Evolutionary conservation across 441 rosid genomes (phyloP), one percentile per base, ranked within the genome.

Genomic region (Populus hybrid): DNA sequence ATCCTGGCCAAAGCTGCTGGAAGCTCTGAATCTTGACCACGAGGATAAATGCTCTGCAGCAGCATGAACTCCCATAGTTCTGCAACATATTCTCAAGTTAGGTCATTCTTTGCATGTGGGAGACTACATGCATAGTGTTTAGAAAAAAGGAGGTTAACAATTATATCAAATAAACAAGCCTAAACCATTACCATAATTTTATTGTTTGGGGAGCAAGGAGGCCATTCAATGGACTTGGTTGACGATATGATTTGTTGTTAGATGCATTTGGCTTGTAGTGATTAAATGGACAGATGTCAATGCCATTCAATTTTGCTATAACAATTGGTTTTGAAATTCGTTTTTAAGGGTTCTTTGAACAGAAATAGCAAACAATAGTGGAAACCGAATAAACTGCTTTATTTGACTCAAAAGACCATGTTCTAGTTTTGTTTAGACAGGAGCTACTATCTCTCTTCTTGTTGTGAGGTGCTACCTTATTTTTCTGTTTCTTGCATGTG

Each of bases 1-100:
- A 83, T 95, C 98, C 1, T 95, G 99, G 99, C 95, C 98, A 16
- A 92, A 85, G 87, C 90, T 94, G 79, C 99, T 95, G 84, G 87
- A 81, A 80, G 98, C 97, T 75, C 85, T 96, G 83, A 89, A 94
- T 82, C 86, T 96, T 71, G 86, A 94, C 77, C 87, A 77, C 28
- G 87, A 88, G 28, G 84, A 87, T 74, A 88, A 89, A 82, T 83
- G 81, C 77, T 90, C 95, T 18, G 95, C 89, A 57, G 88, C 89
- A 67, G 98, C 97, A 28, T 93, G 87, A 88, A 70, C 35, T 65
- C 61, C 36, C 14, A 11, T 23, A 70, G 75, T 24, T 72, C 64
- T 35, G 77, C 78, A 75, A 21, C 66, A 65, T 85, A 73, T 76
- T 77, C 63, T 70, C 73, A 67, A 81, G 66, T 72, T 85, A 78